Evolutionary conservation across 192 early-diverging fungal genomes (phyloP), one percentile per base, ranked within the genome.

Genomic region (Thoreauomyces humboldtii): DNA sequence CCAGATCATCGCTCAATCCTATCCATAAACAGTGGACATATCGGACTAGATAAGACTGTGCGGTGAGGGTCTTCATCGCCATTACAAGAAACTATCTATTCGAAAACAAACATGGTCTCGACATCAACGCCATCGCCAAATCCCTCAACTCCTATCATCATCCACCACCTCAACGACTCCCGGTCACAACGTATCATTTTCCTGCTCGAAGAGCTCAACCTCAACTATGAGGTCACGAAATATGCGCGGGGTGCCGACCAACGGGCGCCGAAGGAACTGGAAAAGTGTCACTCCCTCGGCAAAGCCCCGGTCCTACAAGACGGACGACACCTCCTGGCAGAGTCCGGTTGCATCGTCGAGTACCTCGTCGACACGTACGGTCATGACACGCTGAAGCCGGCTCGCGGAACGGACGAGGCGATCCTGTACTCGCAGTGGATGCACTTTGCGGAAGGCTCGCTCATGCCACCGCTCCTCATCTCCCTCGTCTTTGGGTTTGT

Each of bases 311-410:
- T 79, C 31, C 73, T 81, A 46, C 60, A 55, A 15, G 70, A 76
- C 56, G 73, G 71, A 27, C 53, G 37, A 2, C 43, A 44, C 19
- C 56, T 59, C 17, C 32, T 79, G 42, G 74, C 64, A 4, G 77
- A 81, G 63, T 59, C 57, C 15, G 77, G 79, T 4, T 70, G 75
- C 24, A 79, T 81, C 31, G 41, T 81, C 54, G 65, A 81, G 72
- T 78, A 78, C 50, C 19, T 78, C 17, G 58, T 75, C 38, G 58
- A 72, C 41, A 67, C 45, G 22, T 72, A 67, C 61, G 67, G 55
- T 7, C 48, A 55, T 24, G 72, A 53, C 32, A 14, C 60, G 27
- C 34, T 74, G 45, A 55, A 57, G n/a, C 67, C 72, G 5, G 25
- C 62, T 22, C 33, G 45, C 7, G 58, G 41, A 22, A 43, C 55